Conservation (phyloP, 2,329 filamentous ascomycete genomes). For the Ilyonectria sp. region DNA sequence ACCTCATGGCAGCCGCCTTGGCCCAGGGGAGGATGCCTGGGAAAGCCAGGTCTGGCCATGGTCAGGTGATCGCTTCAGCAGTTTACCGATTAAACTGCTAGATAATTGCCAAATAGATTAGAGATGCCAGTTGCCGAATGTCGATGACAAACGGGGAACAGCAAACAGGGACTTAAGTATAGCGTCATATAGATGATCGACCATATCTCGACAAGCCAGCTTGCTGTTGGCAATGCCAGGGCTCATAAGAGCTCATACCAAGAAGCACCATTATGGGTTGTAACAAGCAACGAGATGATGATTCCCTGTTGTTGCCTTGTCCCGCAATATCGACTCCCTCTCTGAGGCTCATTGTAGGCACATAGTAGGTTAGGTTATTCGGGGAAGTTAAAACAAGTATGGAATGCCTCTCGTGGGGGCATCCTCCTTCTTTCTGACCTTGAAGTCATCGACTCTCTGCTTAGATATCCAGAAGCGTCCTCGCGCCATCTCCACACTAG, state of each 20-base stretch:
- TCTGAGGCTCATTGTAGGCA: neutral
- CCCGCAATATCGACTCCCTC: neutral
- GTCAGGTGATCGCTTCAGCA: slow-evolving; percentile 7
- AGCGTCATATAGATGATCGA: slow-evolving; percentile 8
- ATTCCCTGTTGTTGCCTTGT: slow-evolving; percentile 13
- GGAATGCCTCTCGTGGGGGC: neutral
- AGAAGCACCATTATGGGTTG: neutral
- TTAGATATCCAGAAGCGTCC: too few species aligned
- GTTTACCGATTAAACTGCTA: neutral
- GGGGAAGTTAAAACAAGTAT: neutral
- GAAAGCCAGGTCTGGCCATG: slow-evolving; percentile 22
- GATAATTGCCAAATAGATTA: slow-evolving; percentile 3
- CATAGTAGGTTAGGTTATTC: neutral
- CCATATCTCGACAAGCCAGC: neutral
- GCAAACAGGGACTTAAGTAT: neutral
- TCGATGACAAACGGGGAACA: too few species aligned
- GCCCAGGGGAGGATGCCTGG: slow-evolving; percentile 31
- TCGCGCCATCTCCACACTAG: too few species aligned
- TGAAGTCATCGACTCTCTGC: too few species aligned
- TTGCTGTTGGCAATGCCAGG: neutral
- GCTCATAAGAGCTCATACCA: neutral
- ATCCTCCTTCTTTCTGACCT: too few species aligned
- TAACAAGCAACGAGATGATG: neutral
- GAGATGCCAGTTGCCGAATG: too few species aligned
- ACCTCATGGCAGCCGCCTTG: slow-evolving; percentile 26